A percentile compares a stretch with the other conserved stretches of the same genome.
Evolutionary conservation across 352 stramenopile species (phyloP).

Genomic region (Globisporangium sylvaticum): DNA sequence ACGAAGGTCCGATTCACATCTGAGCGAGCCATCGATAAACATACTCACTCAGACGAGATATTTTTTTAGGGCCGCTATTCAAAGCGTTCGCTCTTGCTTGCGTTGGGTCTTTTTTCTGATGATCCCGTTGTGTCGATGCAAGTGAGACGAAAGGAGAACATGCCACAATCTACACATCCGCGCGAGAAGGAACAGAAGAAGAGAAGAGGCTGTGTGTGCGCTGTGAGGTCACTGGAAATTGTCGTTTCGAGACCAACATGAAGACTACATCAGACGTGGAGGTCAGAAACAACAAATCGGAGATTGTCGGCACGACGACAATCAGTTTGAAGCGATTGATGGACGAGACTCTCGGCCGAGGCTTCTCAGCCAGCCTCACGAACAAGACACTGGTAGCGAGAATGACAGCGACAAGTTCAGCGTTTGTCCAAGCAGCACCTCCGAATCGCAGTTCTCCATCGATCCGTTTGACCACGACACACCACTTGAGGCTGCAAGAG

Average conservation of each 20-base stretch:
- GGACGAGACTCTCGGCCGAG: neutral
- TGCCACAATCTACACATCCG: neutral
- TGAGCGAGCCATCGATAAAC: neutral
- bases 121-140: neutral
- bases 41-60: neutral
- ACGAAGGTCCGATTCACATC: too few species aligned
- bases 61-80: neutral
- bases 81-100: neutral
- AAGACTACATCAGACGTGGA: neutral
- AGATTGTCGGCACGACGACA: neutral
- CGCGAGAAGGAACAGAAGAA: neutral
- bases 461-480: neutral
- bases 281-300: neutral
- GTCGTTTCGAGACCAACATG: neutral
- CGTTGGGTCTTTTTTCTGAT: neutral
- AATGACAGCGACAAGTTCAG: slow-evolving; percentile 5
- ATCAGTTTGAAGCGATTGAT: neutral
- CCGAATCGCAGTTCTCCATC: slow-evolving; percentile 14
- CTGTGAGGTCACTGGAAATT: neutral
- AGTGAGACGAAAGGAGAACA: neutral
- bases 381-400: neutral
- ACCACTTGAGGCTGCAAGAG: neutral
- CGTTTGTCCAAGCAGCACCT: slow-evolving; percentile 11
- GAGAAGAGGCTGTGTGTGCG: neutral
- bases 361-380: neutral